Evolutionary conservation across 495 filamentous ascomycete species (phyloP).

Genomic region (Neurospora sp.): DNA sequence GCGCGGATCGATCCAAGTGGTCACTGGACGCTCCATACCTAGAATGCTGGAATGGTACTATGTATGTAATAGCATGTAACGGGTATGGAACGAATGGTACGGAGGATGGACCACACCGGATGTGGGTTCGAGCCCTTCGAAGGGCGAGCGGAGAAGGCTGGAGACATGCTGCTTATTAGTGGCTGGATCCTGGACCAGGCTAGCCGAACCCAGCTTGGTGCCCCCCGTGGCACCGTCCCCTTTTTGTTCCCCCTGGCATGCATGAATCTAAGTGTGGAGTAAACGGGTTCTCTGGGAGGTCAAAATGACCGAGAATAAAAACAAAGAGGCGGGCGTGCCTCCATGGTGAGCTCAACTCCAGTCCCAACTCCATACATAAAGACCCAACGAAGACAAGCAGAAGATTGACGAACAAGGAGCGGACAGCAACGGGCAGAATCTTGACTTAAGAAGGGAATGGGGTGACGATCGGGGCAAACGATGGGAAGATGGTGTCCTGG

Average conservation of each 20-base stretch:
- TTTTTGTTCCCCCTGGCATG: neutral
- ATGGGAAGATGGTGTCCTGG: neutral
- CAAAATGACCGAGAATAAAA: neutral
- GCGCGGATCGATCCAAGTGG: neutral
- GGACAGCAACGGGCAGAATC: neutral
- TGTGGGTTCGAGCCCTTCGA: slow-evolving; percentile 4
- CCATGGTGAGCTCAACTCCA: neutral
- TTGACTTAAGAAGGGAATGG: neutral
- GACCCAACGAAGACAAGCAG: neutral
- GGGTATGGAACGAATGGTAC: neutral
- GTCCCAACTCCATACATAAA: neutral
- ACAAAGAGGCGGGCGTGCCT: neutral
- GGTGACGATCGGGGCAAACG: neutral
- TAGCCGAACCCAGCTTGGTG: slow-evolving; percentile 14
- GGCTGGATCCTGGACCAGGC: slow-evolving; percentile 15
- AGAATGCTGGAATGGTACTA: neutral
- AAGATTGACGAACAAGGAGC: neutral
- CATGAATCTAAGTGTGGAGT: neutral
- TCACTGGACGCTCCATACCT: neutral
- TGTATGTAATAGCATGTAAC: neutral
- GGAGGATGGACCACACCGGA: neutral
- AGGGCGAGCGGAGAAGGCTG: slow-evolving; percentile 17
- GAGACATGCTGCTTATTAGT: slow-evolving; percentile 14
- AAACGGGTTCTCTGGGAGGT: neutral
- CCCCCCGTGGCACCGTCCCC: slow-evolving; percentile 15